Evolutionary conservation across 192 early-diverging fungal genomes (phyloP).

Genomic region (Jimgerdemannia lactiflua): DNA sequence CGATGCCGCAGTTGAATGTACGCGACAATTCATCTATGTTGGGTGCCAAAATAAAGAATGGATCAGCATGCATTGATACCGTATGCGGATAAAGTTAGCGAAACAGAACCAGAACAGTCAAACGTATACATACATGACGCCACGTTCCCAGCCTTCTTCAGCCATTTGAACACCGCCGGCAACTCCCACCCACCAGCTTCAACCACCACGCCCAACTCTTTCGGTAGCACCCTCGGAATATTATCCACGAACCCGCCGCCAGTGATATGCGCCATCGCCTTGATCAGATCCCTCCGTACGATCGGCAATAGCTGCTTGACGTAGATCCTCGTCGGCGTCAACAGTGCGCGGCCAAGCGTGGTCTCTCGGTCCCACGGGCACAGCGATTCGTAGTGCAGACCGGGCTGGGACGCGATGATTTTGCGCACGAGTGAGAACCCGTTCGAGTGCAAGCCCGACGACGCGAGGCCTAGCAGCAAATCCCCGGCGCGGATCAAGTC

Average conservation of each 20-base stretch:
- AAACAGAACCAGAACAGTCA: neutral
- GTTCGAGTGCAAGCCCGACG: conserved; percentile 98
- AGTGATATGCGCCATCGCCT: conserved; percentile 98
- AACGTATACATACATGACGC: conserved; percentile 42
- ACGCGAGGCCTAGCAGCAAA: conserved; percentile 85
- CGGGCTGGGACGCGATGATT: conserved; percentile 67
- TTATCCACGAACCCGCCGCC: conserved; percentile 99
- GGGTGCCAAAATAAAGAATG: conserved; percentile 14
- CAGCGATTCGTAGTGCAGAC: conserved; percentile 68
- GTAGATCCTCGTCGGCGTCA: conserved; percentile 95
- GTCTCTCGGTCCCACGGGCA: conserved; percentile 78
- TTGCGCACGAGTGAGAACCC: conserved; percentile 98
- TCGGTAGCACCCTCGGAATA: conserved; percentile 93
- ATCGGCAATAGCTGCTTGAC: conserved; percentile 89
- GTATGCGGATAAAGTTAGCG: too few relatives aligned
- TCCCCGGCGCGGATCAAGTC: conserved; percentile 76
- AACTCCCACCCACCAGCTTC: conserved; percentile 80
- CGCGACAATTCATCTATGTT: conserved; percentile 84
- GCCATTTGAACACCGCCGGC: conserved; percentile 94
- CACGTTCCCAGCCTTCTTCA: conserved; percentile 81
- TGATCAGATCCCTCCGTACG: conserved; percentile 73
- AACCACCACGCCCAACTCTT: conserved; percentile 75
- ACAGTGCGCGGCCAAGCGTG: conserved; percentile 81
- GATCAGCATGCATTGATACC: neutral
- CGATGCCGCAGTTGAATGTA: conserved; percentile 99